Conservation (phyloP, 805 yeast genomes). For the Citeromyces nyonsensis region DNA sequence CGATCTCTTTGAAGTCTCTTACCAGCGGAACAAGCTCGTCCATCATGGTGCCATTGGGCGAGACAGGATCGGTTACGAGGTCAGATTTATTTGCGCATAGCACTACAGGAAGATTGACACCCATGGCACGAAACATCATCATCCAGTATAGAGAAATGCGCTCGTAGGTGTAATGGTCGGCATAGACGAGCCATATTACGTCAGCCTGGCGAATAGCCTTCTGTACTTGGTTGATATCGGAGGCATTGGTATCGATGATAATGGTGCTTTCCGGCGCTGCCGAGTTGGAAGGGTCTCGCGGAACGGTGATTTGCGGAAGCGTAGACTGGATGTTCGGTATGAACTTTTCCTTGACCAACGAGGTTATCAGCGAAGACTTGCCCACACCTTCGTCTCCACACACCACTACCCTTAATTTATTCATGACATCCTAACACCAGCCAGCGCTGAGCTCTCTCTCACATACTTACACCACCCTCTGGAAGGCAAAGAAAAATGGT, state of each 20-base stretch:
- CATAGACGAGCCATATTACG: slow-evolving; percentile 88
- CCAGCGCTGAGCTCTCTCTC: not conserved
- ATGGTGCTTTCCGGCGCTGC: slow-evolving; percentile 52
- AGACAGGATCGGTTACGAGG: slow-evolving; percentile 10
- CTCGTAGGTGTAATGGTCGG: slow-evolving; percentile 91
- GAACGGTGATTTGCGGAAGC: slow-evolving; percentile 74
- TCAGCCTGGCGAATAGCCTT: slow-evolving; percentile 71
- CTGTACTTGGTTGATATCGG: slow-evolving; percentile 45
- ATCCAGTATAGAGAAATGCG: slow-evolving; percentile 89
- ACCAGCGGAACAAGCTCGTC: slow-evolving; percentile 80
- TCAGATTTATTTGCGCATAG: slow-evolving; percentile 78
- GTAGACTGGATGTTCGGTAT: slow-evolving; percentile 66
- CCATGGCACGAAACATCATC: slow-evolving; percentile 82
- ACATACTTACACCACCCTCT: not conserved
- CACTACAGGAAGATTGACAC: slow-evolving; percentile 88
- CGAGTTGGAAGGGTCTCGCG: slow-evolving; percentile 49
- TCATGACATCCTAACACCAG: slow-evolving; percentile 7
- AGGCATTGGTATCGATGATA: slow-evolving; percentile 66
- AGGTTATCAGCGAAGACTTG: slow-evolving; percentile 63
- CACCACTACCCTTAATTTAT: slow-evolving; percentile 64
- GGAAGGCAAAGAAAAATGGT: slow-evolving; percentile 1
- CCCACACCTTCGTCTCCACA: slow-evolving; percentile 95
- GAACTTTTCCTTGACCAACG: slow-evolving; percentile 70
- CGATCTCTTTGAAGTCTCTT: slow-evolving; percentile 88
- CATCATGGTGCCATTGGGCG: slow-evolving; percentile 30